Base-by-base conservation (phyloP, 305 asterid species). In the Solanum hybrid region DNA sequence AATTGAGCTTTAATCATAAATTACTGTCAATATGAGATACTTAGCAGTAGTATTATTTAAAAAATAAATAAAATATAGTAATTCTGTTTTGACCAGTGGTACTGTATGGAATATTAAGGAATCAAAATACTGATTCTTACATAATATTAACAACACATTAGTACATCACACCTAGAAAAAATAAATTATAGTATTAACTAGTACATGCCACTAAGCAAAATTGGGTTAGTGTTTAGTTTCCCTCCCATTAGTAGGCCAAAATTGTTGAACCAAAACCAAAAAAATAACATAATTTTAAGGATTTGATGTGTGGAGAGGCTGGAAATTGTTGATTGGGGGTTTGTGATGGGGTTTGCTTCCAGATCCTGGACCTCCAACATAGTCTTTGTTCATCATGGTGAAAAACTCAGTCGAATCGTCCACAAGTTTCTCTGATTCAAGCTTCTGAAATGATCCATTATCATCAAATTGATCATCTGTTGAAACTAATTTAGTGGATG, bases 241-340 rank as follows among this genome's bases (percentile, higher is more conserved):
- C 69, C 24, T 56, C 69, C 69, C 3, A 56, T 56, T 11, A n/a
- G 22, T 1, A 34, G 31, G 46, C 12, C 42, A 84, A 84, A 51
- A 51, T 84, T 84, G 31, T 84, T 32, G 87, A 84, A 60, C 32
- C 71, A 84, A 84, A 84, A 51, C 29, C 29, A 20, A 84, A 84
- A 0, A 31, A 0, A 1, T 11, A 17, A 46, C 29, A 29, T 46
- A 11, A 12, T 29, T 46, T 84, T 31, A 60, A 51, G 87, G 87
- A 84, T 84, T 20, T 84, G 81, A 29, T 29, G 22, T 24, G 7
- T 78, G 85, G 14, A 88, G 37, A 16, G 88, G 89, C 16, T 66
- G 85, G 13, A 31, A 79, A 42, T 90, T 88, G 78, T 90, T 88
- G 72, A 90, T 86, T 77, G 92, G 92, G 20, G 92, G 85, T 42